Evolutionary conservation across 805 yeast genomes (phyloP), one percentile per base, ranked within the genome.

Genomic region (Metschnikowia noctiluminum): DNA sequence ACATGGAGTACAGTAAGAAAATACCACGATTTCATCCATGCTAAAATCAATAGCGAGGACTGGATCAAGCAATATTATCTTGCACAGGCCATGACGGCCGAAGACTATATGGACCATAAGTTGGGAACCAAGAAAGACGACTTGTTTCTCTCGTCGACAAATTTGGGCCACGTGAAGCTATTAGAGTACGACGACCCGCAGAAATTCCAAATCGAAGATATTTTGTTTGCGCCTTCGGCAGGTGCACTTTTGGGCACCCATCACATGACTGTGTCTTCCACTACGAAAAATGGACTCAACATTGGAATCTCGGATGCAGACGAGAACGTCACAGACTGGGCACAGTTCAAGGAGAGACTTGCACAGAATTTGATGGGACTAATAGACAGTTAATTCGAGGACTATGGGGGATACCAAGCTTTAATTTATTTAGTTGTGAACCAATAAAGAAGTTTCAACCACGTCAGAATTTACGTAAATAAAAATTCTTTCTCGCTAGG

Each of bases 401-500:
- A 21, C 21, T 21, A 21, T 3, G 21, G 21, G 21, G 21, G 21
- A 21, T 21, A 21, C 4, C 21, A 21, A 21, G 21, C 21, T 21
- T 21, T 4, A 21, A 3, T 3, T 21, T 21, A 21, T 21, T 21
- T 21, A 30, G 3, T 30, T 6, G 6, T 30, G 14, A 3, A 26
- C 28, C 32, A 30, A 26, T 35, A 30, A 5, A 30, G 13, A 30
- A 6, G 21, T 13, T 38, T 11, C 14, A 6, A 2, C 35, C 28
- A 32, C 4, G 21, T 21, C 21, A 21, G 4, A 4, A 21, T 21
- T 21, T 4, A 21, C 21, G 4, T 21, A 21, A 21, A 21, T 4
- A 4, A 4, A 21, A 21, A 21, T 21, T 21, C 21, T 21, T 21
- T 21, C 4, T 21, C 21, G 2, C 21, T 52, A 69, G 32, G 76